Base-by-base conservation (phyloP, 2,329 filamentous ascomycete genomes). In the Paraconiothyrium sp. region DNA sequence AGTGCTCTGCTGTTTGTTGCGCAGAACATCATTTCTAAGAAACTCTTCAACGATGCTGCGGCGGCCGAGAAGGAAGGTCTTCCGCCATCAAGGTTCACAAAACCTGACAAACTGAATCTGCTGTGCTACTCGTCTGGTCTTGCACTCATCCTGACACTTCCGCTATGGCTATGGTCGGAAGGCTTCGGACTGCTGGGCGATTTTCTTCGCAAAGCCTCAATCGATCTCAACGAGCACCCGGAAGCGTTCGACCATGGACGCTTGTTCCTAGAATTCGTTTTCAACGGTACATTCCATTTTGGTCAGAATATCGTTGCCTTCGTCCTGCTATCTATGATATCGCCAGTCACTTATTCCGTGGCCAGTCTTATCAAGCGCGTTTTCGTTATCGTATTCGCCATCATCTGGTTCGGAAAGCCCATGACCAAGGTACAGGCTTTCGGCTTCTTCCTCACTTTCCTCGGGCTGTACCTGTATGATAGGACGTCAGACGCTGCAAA, bases 11-110 rank as follows among this genome's bases (percentile, higher is more conserved):
- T 98, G 67, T 99, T 99, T 75, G 95, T 99, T 39, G 95, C 93
- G 0, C 95, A 99, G 76, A 99, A 99, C 76, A 99, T 99, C 60
- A 97, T 97, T 68, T 98, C 94, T 22, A 99, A 99, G 80, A 92
- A 93, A 67, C 88, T 99, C 10, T 99, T 99, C 84, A 99, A 97
- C 78, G 94, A 97, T 75, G 93, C 92, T 7, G 90, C 93, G 7
- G 89, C 89, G 61, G 92, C 92, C 2, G 94, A 97, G 79, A 88
- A 89, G 8, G 92, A 97, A 57, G 81, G 83, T 2, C 78, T 84
- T 37, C 84, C 86, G 0, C 75, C 74, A 3, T 80, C 84, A 13
- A 86, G 86, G 58, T 86, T 88, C 47, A 89, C 89, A 64, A 98
- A 97, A 80, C 86, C 97, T 20, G 95, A 99, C 81, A 99, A 99